A percentile compares a stretch with the other conserved stretches of the same genome.
These are phyloP conservation scores for Globisporangium nagaii DNA, from an alignment of 352 stramenopile species.

Conservation along the genomic window DNA sequence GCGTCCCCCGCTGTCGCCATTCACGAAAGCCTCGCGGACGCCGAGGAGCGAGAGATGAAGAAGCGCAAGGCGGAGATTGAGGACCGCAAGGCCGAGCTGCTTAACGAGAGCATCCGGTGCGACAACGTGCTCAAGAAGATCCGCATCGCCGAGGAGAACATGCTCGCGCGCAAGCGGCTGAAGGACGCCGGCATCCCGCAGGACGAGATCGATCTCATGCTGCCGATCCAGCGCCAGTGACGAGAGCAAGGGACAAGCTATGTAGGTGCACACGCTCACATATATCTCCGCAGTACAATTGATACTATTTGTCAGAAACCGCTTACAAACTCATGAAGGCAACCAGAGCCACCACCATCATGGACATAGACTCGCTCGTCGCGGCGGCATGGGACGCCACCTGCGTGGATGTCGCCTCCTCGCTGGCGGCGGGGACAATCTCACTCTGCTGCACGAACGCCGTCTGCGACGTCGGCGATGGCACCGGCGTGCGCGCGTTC, in stretches of 20 bases:
- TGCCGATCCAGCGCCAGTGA: conserved; percentile 8
- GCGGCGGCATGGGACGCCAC: too few relatives aligned
- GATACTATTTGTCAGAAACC: too few relatives aligned
- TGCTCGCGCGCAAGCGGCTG: conserved; percentile 35
- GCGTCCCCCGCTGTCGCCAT: too few relatives aligned
- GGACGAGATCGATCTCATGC: conserved; percentile 9
- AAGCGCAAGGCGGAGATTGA: conserved; percentile 9
- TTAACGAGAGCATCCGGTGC: conserved; percentile 12
- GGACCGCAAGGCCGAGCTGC: conserved; percentile 1
- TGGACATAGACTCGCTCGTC: too few relatives aligned
- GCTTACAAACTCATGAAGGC: too few relatives aligned
- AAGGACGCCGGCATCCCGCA: conserved; percentile 24
- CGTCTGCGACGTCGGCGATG: not conserved
- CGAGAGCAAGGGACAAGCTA: too few relatives aligned
- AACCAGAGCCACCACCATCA: too few relatives aligned
- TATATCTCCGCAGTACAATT: too few relatives aligned
- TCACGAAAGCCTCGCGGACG: too few relatives aligned
- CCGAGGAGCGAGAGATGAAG: not conserved
- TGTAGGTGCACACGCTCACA: too few relatives aligned
- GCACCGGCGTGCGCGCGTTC: not conserved
- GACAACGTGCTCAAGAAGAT: conserved; percentile 13
- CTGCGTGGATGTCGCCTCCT: too few relatives aligned
- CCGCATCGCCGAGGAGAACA: conserved; percentile 6
- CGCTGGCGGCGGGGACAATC: too few relatives aligned
- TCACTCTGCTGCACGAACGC: not conserved